A percentile compares a stretch with the other conserved stretches of the same genome.
Evolutionary conservation across 331 rosid genomes (phyloP).

Genomic region (Ulmus americana): DNA sequence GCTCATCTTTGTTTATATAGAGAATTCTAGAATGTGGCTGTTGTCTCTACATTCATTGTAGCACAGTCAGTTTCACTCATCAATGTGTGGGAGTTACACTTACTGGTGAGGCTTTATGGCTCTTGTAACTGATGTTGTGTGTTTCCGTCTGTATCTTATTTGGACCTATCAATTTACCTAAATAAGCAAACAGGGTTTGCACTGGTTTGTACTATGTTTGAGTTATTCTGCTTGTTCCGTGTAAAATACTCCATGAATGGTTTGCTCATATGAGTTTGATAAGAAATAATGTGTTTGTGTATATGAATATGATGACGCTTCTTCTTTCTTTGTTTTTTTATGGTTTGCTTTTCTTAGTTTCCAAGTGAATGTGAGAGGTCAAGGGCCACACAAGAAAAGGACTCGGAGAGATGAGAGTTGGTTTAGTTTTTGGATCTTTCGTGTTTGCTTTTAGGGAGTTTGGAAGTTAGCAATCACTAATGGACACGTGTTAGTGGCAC

Average conservation of each 20-base stretch:
- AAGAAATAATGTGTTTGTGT: slow-evolving; percentile 24
- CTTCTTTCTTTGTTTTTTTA: neutral
- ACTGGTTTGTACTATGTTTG: slow-evolving; percentile 5
- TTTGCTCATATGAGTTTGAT: slow-evolving; percentile 18
- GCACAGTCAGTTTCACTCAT: no score
- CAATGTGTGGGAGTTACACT: no score
- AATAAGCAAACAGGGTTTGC: slow-evolving; percentile 37
- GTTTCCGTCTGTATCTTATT: slow-evolving; percentile 24
- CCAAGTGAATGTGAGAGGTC: neutral
- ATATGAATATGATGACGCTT: neutral
- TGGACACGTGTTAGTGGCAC: no score
- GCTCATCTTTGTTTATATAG: no score
- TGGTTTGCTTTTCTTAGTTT: neutral
- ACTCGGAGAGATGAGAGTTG: no score
- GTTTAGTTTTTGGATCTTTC: no score
- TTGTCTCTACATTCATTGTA: no score
- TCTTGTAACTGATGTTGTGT: no score
- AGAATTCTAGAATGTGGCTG: no score
- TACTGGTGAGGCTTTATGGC: no score
- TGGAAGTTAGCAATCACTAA: no score
- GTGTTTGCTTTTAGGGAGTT: no score
- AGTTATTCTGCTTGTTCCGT: neutral
- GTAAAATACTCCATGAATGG: slow-evolving; percentile 27
- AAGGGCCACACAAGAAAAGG: neutral
- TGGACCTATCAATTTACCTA: slow-evolving; percentile 27